Evolutionary conservation across 305 asterid genomes (phyloP), one percentile per base, ranked within the genome.

Genomic region (Solanum hybrid): DNA sequence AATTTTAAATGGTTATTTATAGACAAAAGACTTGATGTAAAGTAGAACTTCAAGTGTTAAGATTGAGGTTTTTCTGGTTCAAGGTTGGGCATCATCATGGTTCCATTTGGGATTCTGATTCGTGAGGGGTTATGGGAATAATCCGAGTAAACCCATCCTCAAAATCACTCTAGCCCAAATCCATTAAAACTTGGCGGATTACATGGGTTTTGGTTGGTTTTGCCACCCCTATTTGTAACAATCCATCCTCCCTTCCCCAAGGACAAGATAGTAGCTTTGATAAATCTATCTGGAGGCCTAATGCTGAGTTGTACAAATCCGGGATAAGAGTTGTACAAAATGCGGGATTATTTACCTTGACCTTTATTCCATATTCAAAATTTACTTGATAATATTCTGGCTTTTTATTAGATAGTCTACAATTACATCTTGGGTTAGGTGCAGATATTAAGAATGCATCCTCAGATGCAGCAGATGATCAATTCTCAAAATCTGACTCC

Each of bases 371-470:
- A 45, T 66, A 42, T 82, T 45, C 87, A 22, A 45, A 45, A 82
- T 42, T 45, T 82, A 29, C 72, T 64, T 81, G 56, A 42, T 29
- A 56, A 45, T 29, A 45, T 82, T 42, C 38, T 82, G 72, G 14
- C 36, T 27, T 82, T 27, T 45, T 42, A 56, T 27, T 82, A 27
- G 87, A 42, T 45, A 15, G 26, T 42, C 40, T 29, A 17, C 37
- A 29, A 29, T 27, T 82, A 82, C 38, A 45, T 42, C 72, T 51
- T 51, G 75, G 87, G 75, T 56, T 84, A 77, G 88, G 40, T 85
- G 85, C 96, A 97, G 99, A 92, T 95, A 36, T 89, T 92, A 73
- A 93, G 98, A 89, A 95, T 94, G 95, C 95, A 91, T 90, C 95
- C 97, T 64, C 97, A 94, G 90, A 91, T 95, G 17, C 76, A 66